Percentiles rank a stretch among this genome's conserved stretches.
Evolutionary conservation across 306 rosid species (phyloP).

Genomic region (Medicago lupulina): DNA sequence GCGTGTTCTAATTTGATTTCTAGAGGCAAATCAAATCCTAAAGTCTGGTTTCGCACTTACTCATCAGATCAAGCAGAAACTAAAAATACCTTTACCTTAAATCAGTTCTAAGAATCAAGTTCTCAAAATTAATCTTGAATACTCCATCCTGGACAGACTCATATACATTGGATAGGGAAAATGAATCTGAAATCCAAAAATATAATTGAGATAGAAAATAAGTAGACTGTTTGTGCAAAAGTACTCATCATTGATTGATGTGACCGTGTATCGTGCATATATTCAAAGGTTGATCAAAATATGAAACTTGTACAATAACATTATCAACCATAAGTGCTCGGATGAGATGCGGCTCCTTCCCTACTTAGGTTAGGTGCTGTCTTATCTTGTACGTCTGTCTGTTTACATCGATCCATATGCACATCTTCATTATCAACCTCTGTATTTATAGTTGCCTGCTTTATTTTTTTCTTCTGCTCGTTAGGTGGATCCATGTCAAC

Average conservation of each 20-base stretch:
- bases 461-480: background rate
- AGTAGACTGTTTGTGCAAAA: background rate
- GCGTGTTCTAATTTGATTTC: background rate
- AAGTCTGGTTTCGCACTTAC: background rate
- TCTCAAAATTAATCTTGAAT: background rate
- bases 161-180: background rate
- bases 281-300: background rate
- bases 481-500: conserved; percentile 37
- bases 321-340: background rate
- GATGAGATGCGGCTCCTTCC: conserved; percentile 18
- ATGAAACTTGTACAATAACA: background rate
- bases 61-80: background rate
- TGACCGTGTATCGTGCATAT: background rate
- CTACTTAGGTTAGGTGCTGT: conserved; percentile 4
- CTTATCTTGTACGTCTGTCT: background rate
- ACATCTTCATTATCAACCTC: conserved; percentile 12
- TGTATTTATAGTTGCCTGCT: conserved; percentile 4
- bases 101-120: background rate
- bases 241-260: background rate
- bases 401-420: background rate
- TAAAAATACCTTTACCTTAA: background rate
- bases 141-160: too few relatives aligned
- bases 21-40: background rate
- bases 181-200: conserved; percentile 6
- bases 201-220: background rate